phyloP scores from a whole-genome alignment of 2,329 filamentous ascomycete genomes.

The Botryotinia globosa region DNA sequence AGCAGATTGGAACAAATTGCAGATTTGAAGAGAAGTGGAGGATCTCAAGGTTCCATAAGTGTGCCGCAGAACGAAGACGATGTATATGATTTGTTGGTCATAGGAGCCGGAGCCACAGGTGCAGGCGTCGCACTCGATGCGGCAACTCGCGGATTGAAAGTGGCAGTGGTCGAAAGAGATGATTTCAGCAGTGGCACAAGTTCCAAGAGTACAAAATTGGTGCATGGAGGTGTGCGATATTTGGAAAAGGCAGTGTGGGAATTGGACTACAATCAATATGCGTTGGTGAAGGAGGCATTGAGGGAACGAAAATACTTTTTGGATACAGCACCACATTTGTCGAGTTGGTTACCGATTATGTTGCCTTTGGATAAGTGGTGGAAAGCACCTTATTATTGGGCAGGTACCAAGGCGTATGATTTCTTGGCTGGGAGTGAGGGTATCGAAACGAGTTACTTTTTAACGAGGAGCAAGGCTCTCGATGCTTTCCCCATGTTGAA shows the following conservation, averaged over 20 bases:
- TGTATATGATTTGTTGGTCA: slow-evolving; percentile 65
- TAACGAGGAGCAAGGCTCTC: slow-evolving; percentile 80
- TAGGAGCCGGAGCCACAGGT: slow-evolving; percentile 70
- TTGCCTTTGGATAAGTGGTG: slow-evolving; percentile 72
- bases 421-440: slow-evolving; percentile 81
- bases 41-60: slow-evolving; percentile 45
- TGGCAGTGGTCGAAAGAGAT: slow-evolving; percentile 69
- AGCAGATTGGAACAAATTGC: slow-evolving; percentile 50
- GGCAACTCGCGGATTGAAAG: slow-evolving; percentile 66
- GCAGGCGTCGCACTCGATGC: slow-evolving; percentile 71
- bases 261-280: slow-evolving; percentile 70
- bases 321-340: slow-evolving; percentile 71
- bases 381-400: slow-evolving; percentile 76
- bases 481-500: slow-evolving; percentile 89
- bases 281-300: slow-evolving; percentile 68
- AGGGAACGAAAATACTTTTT: slow-evolving; percentile 74
- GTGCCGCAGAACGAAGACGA: slow-evolving; percentile 43
- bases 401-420: slow-evolving; percentile 78
- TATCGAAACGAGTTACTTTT: slow-evolving; percentile 84
- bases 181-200: slow-evolving; percentile 73
- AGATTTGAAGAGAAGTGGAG: slow-evolving; percentile 48
- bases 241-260: slow-evolving; percentile 75
- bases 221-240: slow-evolving; percentile 74
- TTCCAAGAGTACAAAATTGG: slow-evolving; percentile 73
- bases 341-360: slow-evolving; percentile 73